phyloP scores from a whole-genome alignment of 441 rosid genomes.

The Bruguiera hainesii region DNA sequence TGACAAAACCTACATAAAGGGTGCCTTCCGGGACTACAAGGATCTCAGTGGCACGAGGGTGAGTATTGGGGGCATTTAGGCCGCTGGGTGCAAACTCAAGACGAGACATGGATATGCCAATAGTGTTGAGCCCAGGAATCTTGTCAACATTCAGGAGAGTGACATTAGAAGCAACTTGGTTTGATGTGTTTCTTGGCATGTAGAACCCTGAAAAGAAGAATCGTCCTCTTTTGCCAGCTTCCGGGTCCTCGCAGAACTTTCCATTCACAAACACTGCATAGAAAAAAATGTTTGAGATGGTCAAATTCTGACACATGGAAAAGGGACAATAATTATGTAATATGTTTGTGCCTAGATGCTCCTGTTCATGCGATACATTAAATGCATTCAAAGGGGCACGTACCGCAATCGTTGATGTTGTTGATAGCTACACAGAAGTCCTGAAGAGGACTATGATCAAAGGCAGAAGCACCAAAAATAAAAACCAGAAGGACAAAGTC shows the following conservation, averaged over 20 bases:
- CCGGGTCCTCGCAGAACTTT: conserved; percentile 39
- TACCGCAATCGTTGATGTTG: background rate
- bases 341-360: too few relatives aligned
- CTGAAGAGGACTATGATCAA: conserved; percentile 1
- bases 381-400: too few relatives aligned
- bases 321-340: too few relatives aligned
- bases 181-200: conserved; percentile 24
- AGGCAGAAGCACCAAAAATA: background rate
- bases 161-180: conserved; percentile 27
- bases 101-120: conserved; percentile 45
- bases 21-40: conserved; percentile 37
- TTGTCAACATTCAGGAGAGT: conserved; percentile 30
- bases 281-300: too few relatives aligned
- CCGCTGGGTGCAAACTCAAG: conserved; percentile 46
- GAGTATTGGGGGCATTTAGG: conserved; percentile 51
- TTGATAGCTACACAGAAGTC: background rate
- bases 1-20: conserved; percentile 46
- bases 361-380: too few relatives aligned
- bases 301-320: too few relatives aligned
- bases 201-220: conserved; percentile 32
- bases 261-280: conserved; percentile 46
- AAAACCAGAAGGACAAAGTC: background rate
- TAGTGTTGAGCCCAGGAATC: conserved; percentile 46
- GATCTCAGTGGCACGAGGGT: conserved; percentile 13
- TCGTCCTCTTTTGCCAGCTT: conserved; percentile 20